phyloP scores from a whole-genome alignment of 2,329 filamentous ascomycete species.

The Aspergillus pseudoviridinutans region DNA sequence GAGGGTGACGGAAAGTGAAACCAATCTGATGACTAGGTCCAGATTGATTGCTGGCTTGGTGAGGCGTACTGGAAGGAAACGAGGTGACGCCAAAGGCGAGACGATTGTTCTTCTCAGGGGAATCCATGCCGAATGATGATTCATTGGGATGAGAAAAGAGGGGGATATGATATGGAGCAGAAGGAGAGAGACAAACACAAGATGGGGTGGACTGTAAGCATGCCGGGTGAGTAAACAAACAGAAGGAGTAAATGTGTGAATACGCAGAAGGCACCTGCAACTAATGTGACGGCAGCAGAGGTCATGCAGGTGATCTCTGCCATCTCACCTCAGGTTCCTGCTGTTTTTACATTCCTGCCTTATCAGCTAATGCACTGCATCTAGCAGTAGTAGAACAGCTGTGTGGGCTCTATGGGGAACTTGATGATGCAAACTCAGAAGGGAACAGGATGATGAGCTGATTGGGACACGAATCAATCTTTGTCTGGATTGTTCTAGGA shows the following conservation, averaged over 20 bases:
- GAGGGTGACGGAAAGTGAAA: neutral
- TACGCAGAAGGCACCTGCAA: neutral
- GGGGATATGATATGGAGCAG: neutral
- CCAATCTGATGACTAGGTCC: neutral
- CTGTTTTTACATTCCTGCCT: neutral
- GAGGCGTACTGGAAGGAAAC: neutral
- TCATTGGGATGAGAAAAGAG: neutral
- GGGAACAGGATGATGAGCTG: neutral
- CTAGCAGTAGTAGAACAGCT: neutral
- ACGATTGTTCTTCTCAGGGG: neutral
- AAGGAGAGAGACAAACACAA: neutral
- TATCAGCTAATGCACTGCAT: neutral
- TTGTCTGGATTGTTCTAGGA: too few species aligned
- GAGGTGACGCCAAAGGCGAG: neutral
- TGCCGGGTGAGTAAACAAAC: neutral
- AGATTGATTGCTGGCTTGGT: neutral
- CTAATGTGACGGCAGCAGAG: neutral
- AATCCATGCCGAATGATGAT: neutral
- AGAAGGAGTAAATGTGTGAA: neutral
- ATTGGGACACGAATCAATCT: too few species aligned
- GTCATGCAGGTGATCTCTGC: neutral
- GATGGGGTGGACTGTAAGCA: neutral
- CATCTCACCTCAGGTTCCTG: neutral
- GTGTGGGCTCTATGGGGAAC: neutral
- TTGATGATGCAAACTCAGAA: neutral